These are phyloP conservation scores for Cyclotella kingstonii DNA, from an alignment of 108 stramenopile genomes.

Conservation along the genomic window DNA sequence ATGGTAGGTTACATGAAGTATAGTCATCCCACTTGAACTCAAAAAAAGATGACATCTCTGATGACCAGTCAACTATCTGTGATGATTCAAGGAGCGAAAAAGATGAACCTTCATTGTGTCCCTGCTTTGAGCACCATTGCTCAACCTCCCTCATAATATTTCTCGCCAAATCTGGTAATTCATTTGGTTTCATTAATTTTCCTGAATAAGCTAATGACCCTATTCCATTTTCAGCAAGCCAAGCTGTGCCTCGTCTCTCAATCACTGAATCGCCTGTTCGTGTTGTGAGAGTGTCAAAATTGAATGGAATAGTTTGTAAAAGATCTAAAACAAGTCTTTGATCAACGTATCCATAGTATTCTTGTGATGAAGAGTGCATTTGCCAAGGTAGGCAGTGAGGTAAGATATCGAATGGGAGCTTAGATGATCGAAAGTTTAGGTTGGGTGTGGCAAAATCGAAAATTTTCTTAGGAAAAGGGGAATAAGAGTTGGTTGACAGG, in stretches of 20 bases:
- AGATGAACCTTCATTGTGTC: background rate
- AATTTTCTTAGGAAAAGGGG: background rate
- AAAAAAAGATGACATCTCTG: conserved; percentile 2
- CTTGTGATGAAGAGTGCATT: conserved; percentile 4
- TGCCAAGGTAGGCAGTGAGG: conserved; percentile 55
- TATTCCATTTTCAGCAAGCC: conserved; percentile 65
- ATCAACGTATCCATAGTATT: conserved; percentile 33
- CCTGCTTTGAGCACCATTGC: conserved; percentile 19
- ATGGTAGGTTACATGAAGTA: conserved; percentile 20
- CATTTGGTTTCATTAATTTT: conserved; percentile 63
- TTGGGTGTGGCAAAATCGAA: conserved; percentile 32
- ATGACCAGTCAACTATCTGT: conserved; percentile 1
- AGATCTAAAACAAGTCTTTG: conserved; percentile 21
- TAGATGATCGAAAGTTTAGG: conserved; percentile 40
- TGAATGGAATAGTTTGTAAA: conserved; percentile 54
- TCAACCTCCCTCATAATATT: conserved; percentile 54
- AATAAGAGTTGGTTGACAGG: background rate
- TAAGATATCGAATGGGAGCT: conserved; percentile 67
- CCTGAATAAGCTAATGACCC: conserved; percentile 74
- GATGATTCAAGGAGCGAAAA: conserved; percentile 3
- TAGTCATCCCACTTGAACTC: conserved; percentile 27
- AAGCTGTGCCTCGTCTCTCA: conserved; percentile 73
- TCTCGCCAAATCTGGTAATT: conserved; percentile 46
- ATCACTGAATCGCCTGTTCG: conserved; percentile 52
- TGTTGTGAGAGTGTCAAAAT: conserved; percentile 63